Percentiles rank a stretch among this genome's conserved stretches.
Evolutionary conservation across 495 filamentous ascomycete genomes (phyloP).

Genomic region (Sphaerosporella brunnea): DNA sequence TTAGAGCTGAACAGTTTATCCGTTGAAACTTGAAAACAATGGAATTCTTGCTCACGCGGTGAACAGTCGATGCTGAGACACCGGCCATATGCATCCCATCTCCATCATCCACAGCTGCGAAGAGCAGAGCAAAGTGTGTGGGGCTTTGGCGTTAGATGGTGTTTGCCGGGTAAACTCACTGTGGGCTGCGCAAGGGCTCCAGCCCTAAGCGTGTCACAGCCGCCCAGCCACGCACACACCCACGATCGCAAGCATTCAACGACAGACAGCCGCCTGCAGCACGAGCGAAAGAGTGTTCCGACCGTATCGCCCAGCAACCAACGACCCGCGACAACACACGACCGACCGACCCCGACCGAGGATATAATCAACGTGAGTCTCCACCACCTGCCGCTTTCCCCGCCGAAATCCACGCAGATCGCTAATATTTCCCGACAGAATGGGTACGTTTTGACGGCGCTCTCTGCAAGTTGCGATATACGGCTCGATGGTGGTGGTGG

Average conservation of each 20-base stretch:
- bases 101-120: too few relatives aligned
- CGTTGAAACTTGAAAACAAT: too few relatives aligned
- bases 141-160: too few relatives aligned
- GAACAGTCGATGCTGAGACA: too few relatives aligned
- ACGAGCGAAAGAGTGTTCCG: too few relatives aligned
- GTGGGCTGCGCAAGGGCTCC: not conserved
- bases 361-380: conserved; percentile 27
- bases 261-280: too few relatives aligned
- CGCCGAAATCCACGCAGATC: conserved; percentile 3
- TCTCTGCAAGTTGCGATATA: conserved; percentile 23
- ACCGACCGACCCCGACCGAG: conserved; percentile 21
- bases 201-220: not conserved
- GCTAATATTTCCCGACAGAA: conserved; percentile 26
- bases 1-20: too few relatives aligned
- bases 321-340: conserved; percentile 21
- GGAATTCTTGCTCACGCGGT: too few relatives aligned
- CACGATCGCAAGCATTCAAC: conserved; percentile 1
- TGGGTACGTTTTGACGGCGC: conserved; percentile 37
- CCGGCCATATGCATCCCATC: too few relatives aligned
- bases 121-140: too few relatives aligned
- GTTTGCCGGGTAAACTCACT: not conserved
- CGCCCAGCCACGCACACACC: not conserved
- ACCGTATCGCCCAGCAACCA: conserved; percentile 26
- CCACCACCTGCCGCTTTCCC: conserved; percentile 2
- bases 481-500: conserved; percentile 25